Evolutionary conservation across 106 monocot genomes (phyloP).

Genomic region (Triglochin maritima): DNA sequence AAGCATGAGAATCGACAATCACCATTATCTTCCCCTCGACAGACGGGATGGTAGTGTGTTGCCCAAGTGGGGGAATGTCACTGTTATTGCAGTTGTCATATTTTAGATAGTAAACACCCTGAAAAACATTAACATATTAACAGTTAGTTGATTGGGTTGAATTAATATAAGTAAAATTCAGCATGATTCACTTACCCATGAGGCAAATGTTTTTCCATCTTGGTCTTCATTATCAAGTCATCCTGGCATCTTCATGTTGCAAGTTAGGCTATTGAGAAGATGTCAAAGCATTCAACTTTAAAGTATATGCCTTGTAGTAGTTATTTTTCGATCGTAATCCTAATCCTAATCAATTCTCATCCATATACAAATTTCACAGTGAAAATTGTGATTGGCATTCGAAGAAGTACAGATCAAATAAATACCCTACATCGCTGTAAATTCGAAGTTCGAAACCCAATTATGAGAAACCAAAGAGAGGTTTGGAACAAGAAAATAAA

Average conservation of each 20-base stretch:
- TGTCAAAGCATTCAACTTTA: too few relatives aligned
- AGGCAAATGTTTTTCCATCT: slow-evolving; percentile 72
- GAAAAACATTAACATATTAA: not conserved
- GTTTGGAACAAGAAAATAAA: too few relatives aligned
- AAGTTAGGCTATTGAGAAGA: slow-evolving; percentile 46
- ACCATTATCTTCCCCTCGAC: slow-evolving; percentile 14
- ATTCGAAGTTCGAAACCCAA: slow-evolving; percentile 82
- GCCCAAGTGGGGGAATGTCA: slow-evolving; percentile 15
- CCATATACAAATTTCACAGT: too few relatives aligned
- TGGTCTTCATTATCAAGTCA: slow-evolving; percentile 76
- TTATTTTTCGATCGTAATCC: too few relatives aligned
- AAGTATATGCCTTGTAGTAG: too few relatives aligned
- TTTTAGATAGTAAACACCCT: slow-evolving; percentile 87
- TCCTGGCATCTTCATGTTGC: slow-evolving; percentile 74
- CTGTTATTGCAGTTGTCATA: slow-evolving; percentile 77
- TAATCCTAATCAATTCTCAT: too few relatives aligned
- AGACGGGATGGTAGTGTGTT: slow-evolving; percentile 4
- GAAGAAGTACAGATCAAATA: too few relatives aligned
- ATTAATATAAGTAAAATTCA: not conserved
- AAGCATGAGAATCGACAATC: slow-evolving; percentile 33
- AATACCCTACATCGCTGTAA: slow-evolving; percentile 88
- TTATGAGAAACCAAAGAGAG: too few relatives aligned
- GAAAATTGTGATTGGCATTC: too few relatives aligned
- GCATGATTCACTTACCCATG: slow-evolving; percentile 43
- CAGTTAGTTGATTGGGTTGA: not conserved